Base-by-base conservation (phyloP, 306 rosid species). In the Acacia melanoxylon region DNA sequence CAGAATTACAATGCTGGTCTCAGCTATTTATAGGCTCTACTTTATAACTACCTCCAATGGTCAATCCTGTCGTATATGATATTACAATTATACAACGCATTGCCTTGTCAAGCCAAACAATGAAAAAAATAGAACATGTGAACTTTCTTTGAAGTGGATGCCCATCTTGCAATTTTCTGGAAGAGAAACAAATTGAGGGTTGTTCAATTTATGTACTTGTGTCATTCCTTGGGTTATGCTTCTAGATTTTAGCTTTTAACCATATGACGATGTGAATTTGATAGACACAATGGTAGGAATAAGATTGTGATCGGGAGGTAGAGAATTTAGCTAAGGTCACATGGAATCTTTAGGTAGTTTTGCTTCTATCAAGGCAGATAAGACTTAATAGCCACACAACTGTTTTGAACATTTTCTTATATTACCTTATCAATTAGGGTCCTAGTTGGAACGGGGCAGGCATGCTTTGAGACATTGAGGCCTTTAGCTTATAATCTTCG, bases 401-500 rank as follows among this genome's bases (percentile, higher is more conserved):
- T 82, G 37, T 54, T 20, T 70, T 75, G 77, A 75, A 68, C 71
- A 27, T 74, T 78, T 75, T 71, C 70, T 87, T 79, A 70, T 78
- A 75, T 19, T 72, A 40, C 48, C 82, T 42, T 54, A 74, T 76
- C 24, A 84, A 84, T 68, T 84, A 96, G 99, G 92, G 97, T 92
- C 84, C 88, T 96, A 68, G 98, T 96, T 78, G 99, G 99, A 83
- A 88, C 94, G 76, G 99, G 99, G 59, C 90, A 97, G 65, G 98
- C 99, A 63, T 96, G 99, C 94, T 96, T 93, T 83, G 99, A 96
- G 91, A 91, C 98, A 2, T 81, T 93, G 88, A 89, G 99, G 79
- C 99, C 99, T 58, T 85, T 96, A 89, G 99, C 99, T 81, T 96
- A 93, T 83, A 96, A 98, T 89, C 89, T 96, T 81, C 88, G 99